Conservation (phyloP, 1,284 basidiomycete species). For the Fomitiporia mediterranea region DNA sequence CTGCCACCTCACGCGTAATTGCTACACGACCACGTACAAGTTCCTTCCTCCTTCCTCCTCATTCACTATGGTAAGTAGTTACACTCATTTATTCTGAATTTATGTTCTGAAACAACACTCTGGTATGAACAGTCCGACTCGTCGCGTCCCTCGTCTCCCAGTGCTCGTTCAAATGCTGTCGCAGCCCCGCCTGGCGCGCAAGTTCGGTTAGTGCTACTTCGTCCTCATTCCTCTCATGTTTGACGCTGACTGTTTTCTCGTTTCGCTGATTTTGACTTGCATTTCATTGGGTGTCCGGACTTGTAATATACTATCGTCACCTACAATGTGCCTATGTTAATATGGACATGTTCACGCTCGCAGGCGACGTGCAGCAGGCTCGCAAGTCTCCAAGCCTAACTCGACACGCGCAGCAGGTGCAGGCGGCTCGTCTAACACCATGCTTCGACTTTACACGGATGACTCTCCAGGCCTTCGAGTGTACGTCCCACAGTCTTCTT, state of each 20-base stretch:
- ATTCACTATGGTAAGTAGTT: constrained; percentile 1
- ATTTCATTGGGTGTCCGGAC: not conserved
- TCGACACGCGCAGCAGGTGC: constrained; percentile 91
- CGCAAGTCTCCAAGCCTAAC: constrained; percentile 75
- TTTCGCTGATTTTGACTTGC: not conserved
- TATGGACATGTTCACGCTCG: not conserved
- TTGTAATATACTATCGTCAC: too few relatives aligned
- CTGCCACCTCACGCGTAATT: constrained; percentile 4
- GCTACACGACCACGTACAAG: not conserved
- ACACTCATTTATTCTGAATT: not conserved
- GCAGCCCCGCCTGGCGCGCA: constrained; percentile 73
- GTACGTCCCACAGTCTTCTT: constrained; percentile 53
- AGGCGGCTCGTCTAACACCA: constrained; percentile 94
- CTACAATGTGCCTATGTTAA: not conserved
- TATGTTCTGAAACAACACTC: not conserved
- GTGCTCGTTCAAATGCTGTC: constrained; percentile 41
- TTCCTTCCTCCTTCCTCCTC: not conserved
- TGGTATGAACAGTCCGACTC: constrained; percentile 47
- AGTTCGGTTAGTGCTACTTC: constrained; percentile 54
- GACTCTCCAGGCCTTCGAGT: constrained; percentile 95
- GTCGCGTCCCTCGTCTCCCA: constrained; percentile 38
- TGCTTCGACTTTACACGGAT: constrained; percentile 98
- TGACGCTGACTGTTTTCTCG: not conserved
- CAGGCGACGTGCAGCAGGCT: constrained; percentile 77
- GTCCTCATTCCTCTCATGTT: constrained; percentile 11